Base-by-base conservation (phyloP, 1,139 yeast genomes). In the Geotrichum carabidarum region DNA sequence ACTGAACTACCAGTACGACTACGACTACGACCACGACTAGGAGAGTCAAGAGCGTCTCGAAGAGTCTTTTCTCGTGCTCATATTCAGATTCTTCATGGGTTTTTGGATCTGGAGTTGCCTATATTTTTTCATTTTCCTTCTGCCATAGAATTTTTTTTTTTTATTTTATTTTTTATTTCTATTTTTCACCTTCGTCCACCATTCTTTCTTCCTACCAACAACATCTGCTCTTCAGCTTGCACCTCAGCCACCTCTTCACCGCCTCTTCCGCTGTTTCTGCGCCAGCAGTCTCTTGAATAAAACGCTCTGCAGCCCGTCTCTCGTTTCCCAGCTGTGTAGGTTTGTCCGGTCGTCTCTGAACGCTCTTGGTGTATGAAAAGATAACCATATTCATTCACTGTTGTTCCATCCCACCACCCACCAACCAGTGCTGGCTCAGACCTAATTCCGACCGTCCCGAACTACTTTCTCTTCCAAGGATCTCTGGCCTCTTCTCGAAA, bases 121-220 rank as follows among this genome's bases (percentile, higher is more conserved):
- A n/a, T 45, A 14, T 45, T 45, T 45, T 45, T 45, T 45, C 35
- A 4, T 44, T 31, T 44, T 44, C 32, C 32, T 44, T 44, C 32
- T 31, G 14, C 14, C 18, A 22, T 31, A 11, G 4, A 9, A 18
- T 32, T 18, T 44, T 44, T 32, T 18, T 44, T 44, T 44, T 15
- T 15, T 27, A 37, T 38, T 37, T 47, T 47, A 18, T 38, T 37
- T 36, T 37, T 38, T 18, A 37, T 47, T 15, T 47, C 37, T 36
- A n/a, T 22, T 35, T 47, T 27, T 37, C 22, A 22, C 27, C 30
- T 15, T 36, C n/a, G 11, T 27, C 30, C n/a, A 12, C 30, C 8
- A 22, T 46, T 46, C 36, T 46, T 36, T 46, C 15, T 46, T 35
- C n/a, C n/a, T n/a, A n/a, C n/a, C n/a, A n/a, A n/a, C n/a, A n/a